Conservation (phyloP, 1,139 yeast species). For the Candida freyschussii region DNA sequence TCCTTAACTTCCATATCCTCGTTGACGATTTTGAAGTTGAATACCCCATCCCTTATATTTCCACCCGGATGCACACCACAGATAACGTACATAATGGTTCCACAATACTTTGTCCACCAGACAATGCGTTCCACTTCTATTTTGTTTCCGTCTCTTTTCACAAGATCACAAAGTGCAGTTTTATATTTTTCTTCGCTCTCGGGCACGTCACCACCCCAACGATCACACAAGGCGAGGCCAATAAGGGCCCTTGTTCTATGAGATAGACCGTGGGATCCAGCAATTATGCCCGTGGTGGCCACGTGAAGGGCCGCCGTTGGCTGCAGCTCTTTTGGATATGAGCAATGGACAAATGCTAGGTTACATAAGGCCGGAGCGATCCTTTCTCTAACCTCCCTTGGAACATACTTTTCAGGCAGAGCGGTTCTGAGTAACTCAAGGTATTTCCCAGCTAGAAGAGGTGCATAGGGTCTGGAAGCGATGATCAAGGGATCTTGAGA, state of each 20-base stretch:
- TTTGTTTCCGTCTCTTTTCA: conserved; percentile 40
- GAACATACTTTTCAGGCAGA: conserved; percentile 47
- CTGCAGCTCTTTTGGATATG: conserved; percentile 66
- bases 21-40: conserved; percentile 34
- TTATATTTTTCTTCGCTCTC: conserved; percentile 42
- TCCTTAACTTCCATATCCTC: conserved; percentile 27
- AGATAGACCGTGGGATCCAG: conserved; percentile 65
- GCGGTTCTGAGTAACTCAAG: conserved; percentile 45
- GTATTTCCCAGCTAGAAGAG: conserved; percentile 50
- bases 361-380: conserved; percentile 65
- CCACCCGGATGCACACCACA: conserved; percentile 78
- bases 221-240: conserved; percentile 63
- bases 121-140: conserved; percentile 39
- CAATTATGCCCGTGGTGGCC: conserved; percentile 62
- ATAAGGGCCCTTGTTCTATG: conserved; percentile 61
- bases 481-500: conserved; percentile 59
- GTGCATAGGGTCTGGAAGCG: conserved; percentile 63
- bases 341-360: conserved; percentile 63
- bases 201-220: conserved; percentile 77
- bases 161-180: conserved; percentile 34
- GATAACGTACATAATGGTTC: conserved; percentile 63
- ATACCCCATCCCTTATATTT: conserved; percentile 52
- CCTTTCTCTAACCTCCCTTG: conserved; percentile 49
- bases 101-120: conserved; percentile 67
- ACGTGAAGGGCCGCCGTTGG: conserved; percentile 65